These are phyloP conservation scores for Sphaerobolus stellatus DNA, from an alignment of 1,284 basidiomycete species.

Conservation along the genomic window DNA sequence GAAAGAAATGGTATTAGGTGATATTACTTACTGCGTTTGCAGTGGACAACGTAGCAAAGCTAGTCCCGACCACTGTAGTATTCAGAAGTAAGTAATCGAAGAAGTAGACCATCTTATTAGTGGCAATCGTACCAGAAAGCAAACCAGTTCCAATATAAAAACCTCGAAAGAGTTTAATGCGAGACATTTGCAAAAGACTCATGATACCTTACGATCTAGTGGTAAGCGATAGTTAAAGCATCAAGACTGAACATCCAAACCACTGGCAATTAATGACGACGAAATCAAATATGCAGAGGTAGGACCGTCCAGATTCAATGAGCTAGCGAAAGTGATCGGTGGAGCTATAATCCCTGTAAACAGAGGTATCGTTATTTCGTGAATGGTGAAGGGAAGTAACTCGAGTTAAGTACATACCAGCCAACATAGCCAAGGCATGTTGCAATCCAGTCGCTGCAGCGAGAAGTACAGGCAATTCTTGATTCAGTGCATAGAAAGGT, in stretches of 20 bases:
- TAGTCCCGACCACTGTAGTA: slow-evolving; percentile 87
- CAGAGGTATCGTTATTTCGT: no score
- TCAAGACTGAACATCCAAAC: slow-evolving; percentile 40
- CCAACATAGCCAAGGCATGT: slow-evolving; percentile 80
- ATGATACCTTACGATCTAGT: slow-evolving; percentile 52
- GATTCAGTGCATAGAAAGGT: slow-evolving; percentile 73
- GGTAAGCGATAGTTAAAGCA: slow-evolving; percentile 16
- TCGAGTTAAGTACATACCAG: no score
- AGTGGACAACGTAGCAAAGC: slow-evolving; percentile 78
- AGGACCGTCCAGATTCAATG: slow-evolving; percentile 53
- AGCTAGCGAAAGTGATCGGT: slow-evolving; percentile 77
- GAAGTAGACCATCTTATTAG: no score
- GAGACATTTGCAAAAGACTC: slow-evolving; percentile 74
- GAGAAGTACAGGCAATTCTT: slow-evolving; percentile 66
- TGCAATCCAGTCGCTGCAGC: slow-evolving; percentile 72
- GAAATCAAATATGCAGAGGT: slow-evolving; percentile 80
- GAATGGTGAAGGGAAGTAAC: no score
- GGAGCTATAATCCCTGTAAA: slow-evolving; percentile 71
- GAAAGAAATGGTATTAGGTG: background rate
- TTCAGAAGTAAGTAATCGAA: no score
- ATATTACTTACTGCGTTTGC: slow-evolving; percentile 56
- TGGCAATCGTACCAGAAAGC: no score
- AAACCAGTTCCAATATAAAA: slow-evolving; percentile 78
- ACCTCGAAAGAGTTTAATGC: slow-evolving; percentile 55
- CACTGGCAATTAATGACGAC: slow-evolving; percentile 74